Percentiles rank a stretch among this genome's conserved stretches.
Conservation (phyloP, 129 eudicot species). For the Saposhnikovia divaricata region DNA sequence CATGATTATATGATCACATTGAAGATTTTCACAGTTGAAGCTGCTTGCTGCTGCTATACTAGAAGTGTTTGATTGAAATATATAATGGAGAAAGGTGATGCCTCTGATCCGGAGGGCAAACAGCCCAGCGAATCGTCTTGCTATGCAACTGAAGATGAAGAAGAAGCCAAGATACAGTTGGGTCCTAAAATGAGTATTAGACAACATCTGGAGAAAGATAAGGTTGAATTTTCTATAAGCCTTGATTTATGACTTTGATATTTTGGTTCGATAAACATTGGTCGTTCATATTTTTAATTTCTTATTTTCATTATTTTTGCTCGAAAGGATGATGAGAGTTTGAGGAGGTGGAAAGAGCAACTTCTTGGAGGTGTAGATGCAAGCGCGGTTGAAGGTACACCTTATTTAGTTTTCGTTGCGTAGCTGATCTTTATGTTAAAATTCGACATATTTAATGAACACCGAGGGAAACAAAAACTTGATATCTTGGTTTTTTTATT, state of each 20-base stretch:
- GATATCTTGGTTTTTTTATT: background rate
- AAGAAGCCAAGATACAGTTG: slow-evolving; percentile 52
- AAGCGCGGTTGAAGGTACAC: slow-evolving; percentile 30
- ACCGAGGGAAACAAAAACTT: background rate
- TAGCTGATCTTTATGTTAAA: background rate
- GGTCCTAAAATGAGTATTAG: slow-evolving; percentile 69
- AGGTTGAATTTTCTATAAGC: slow-evolving; percentile 42
- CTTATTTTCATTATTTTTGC: background rate
- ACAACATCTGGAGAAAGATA: slow-evolving; percentile 76
- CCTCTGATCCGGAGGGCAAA: slow-evolving; percentile 31
- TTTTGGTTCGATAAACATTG: background rate
- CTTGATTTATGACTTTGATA: too few species aligned
- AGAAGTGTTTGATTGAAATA: background rate
- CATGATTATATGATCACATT: slow-evolving; percentile 1
- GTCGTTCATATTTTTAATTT: background rate
- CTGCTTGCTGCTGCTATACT: background rate
- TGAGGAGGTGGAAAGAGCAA: slow-evolving; percentile 69
- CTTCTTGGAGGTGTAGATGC: slow-evolving; percentile 39
- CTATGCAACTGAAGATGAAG: slow-evolving; percentile 71
- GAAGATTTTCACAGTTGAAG: background rate
- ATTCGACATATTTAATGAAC: too few species aligned
- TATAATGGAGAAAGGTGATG: slow-evolving; percentile 6
- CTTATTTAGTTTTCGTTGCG: background rate
- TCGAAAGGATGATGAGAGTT: slow-evolving; percentile 68
- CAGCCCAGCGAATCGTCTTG: slow-evolving; percentile 39